Base-by-base conservation (phyloP, 805 yeast genomes). In the Alloascoidea hylecoeti region DNA sequence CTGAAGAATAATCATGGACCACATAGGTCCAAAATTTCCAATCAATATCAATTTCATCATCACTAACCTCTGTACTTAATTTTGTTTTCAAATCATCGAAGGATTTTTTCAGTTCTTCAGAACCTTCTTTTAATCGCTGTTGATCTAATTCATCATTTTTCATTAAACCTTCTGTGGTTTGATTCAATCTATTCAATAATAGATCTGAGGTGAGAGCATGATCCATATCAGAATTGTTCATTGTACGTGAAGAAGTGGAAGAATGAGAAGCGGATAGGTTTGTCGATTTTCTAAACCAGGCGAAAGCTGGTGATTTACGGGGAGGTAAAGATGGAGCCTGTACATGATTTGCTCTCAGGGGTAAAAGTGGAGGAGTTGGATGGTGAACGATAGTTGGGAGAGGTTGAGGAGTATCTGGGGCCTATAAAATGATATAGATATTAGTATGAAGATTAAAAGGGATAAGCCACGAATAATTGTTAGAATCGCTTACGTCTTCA, bases 1-100 rank as follows among this genome's bases (percentile, higher is more conserved):
- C 76, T 0, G 56, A 51, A n/a, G 75, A 64, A 50, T 85, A 84
- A 53, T 86, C 80, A 44, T 79, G 75, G 3, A 85, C 84, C 14
- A 88, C 81, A 28, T 62, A 62, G 4, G 88, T 70, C 97, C 97
- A 89, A 53, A 84, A 82, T 35, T 80, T 82, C 30, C 30, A 23
- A 23, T 23, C 30, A n/a, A 23, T n/a, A 23, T 23, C 13, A n/a
- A 23, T n/a, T n/a, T 23, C 30, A 9, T 23, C 30, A 9, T 23
- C 30, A 23, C 30, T 23, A 23, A 9, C 30, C 9, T 9, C 13
- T 9, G 30, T 9, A 9, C 13, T 23, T 9, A 23, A n/a, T 23
- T 23, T 23, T 9, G 30, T n/a, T n/a, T 23, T 23, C 30, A 23
- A 23, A 9, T 23, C 30, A 23, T 23, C 30, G n/a, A 23, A 23